Evolutionary conservation across 2,329 filamentous ascomycete genomes (phyloP), one percentile per base, ranked within the genome.

Genomic region (Sphaerulina populicola): DNA sequence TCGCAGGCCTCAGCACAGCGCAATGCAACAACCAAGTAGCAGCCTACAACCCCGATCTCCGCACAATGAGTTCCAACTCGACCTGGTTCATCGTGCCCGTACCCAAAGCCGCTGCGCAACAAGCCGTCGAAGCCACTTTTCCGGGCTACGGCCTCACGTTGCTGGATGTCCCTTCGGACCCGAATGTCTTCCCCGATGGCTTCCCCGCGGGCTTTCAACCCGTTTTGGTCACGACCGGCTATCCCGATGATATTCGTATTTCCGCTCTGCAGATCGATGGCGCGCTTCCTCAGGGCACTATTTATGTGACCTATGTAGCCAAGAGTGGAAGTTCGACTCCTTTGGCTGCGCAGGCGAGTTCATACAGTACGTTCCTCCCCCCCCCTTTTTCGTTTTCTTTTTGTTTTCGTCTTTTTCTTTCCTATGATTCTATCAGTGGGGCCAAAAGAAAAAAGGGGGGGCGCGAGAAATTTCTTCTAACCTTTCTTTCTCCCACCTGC

Each of bases 1-100:
- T 41, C 10, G 3, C 39, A 12, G 27, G 18, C 14, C 18, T 36
- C 33, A 39, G 27, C 12, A 41, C 46, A 6, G 59, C 53, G 8
- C 59, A 61, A 47, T 61, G 59, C 40, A 44, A 44, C 18, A 60
- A 61, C 42, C 56, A 58, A 33, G 56, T 61, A 14, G 56, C 55
- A 5, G 49, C 47, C 1, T 59, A 52, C 48, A 59, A 61, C 31
- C 49, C 54, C 2, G 52, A 52, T 29, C 12, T 59, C 2, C 52
- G 59, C 11, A 60, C 59, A 4, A 43, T 53, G 53, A 49, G 48
- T 18, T 31, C 53, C 4, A 61, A 61, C 30, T 45, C 46, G 11
- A 57, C 59, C 6, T 57, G 55, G 54, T 57, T 60, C 49, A 51
- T 61, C 23, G 46, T 61, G 9, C 54, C 57, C 7, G 55, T 57